Evolutionary conservation across 257 asterid species (phyloP).

Genomic region (Plantago elongata): DNA sequence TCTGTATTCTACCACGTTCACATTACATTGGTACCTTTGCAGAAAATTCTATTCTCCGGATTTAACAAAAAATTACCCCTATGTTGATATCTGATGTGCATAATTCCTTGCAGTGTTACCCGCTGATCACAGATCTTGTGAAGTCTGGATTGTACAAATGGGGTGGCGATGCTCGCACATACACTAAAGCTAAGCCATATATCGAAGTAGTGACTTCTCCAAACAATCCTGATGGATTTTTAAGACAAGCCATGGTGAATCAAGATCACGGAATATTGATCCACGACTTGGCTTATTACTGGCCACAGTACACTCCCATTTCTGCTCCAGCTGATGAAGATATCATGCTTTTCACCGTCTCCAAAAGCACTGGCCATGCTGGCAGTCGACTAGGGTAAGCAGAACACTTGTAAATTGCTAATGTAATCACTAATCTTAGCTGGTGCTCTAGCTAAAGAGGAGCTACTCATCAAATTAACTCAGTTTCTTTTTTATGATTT

Average conservation of each 20-base stretch:
- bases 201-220: slow-evolving; percentile 90
- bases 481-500: neutral
- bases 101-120: slow-evolving; percentile 64
- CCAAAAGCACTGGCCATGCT: slow-evolving; percentile 95
- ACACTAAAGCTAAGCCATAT: slow-evolving; percentile 50
- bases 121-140: slow-evolving; percentile 66
- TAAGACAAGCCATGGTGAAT: slow-evolving; percentile 67
- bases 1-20: no score
- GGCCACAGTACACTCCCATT: slow-evolving; percentile 90
- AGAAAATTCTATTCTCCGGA: no score
- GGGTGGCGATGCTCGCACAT: slow-evolving; percentile 73
- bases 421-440: neutral
- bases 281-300: slow-evolving; percentile 87
- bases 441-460: no score
- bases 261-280: slow-evolving; percentile 47
- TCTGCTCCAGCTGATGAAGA: slow-evolving; percentile 68
- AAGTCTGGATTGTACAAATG: slow-evolving; percentile 85
- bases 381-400: slow-evolving; percentile 83
- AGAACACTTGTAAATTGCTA: neutral
- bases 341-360: slow-evolving; percentile 85
- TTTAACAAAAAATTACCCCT: no score
- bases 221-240: slow-evolving; percentile 86
- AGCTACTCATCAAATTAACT: neutral
- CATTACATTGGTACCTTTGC: no score
- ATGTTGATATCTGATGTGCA: neutral